Percentiles rank a stretch among this genome's conserved stretches.
Evolutionary conservation across 768 basidiomycete genomes (phyloP).

Genomic region (Neoboletus brunneissimus): DNA sequence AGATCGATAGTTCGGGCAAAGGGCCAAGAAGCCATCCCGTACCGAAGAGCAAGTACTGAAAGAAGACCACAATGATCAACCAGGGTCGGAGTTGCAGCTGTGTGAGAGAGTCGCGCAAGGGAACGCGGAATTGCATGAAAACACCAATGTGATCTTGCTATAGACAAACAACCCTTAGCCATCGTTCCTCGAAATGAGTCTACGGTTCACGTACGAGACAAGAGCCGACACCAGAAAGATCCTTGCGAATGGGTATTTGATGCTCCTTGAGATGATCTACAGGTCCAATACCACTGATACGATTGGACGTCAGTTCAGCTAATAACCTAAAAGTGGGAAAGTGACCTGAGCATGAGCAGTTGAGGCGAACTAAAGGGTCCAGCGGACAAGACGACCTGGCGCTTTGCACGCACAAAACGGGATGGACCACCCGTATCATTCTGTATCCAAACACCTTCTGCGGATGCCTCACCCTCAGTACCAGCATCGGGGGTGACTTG

Average conservation of each 20-base stretch:
- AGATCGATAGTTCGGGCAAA: neutral
- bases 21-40: neutral
- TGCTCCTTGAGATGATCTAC: neutral
- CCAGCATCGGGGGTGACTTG: neutral
- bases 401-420: neutral
- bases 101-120: neutral
- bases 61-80: neutral
- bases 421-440: neutral
- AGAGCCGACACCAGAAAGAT: neutral
- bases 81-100: neutral
- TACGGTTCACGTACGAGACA: neutral
- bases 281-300: neutral
- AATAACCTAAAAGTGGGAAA: neutral
- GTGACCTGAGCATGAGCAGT: neutral
- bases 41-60: neutral
- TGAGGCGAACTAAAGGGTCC: neutral
- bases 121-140: neutral
- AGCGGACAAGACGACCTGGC: neutral
- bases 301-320: neutral
- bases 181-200: neutral
- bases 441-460: neutral
- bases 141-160: neutral
- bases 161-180: neutral
- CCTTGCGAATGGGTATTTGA: neutral
- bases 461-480: neutral